phyloP scores from a whole-genome alignment of 176 grass and related monocot species.

The Luzula sylvatica region DNA sequence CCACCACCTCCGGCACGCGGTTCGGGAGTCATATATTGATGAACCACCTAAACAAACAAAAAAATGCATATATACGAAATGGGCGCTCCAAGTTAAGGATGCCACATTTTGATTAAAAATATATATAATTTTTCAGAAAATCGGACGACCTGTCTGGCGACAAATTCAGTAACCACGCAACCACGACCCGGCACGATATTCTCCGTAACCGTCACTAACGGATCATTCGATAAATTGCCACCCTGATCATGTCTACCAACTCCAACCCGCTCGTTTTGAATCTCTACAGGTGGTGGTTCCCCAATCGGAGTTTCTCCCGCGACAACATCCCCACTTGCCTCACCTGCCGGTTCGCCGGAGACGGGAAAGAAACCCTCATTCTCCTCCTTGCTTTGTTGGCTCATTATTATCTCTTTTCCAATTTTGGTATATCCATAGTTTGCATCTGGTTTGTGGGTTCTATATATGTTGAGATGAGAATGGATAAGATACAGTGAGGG shows the following conservation, averaged over 20 bases:
- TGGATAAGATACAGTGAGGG: too few relatives aligned
- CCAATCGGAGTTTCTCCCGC: slow-evolving; percentile 10
- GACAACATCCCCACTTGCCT: slow-evolving; percentile 1
- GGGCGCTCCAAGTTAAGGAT: too few relatives aligned
- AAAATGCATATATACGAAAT: too few relatives aligned
- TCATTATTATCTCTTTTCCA: too few relatives aligned
- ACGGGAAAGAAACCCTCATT: not conserved
- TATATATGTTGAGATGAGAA: too few relatives aligned
- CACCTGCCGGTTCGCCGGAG: not conserved
- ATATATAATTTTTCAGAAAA: not conserved
- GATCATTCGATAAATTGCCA: slow-evolving; percentile 2
- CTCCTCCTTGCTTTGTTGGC: too few relatives aligned
- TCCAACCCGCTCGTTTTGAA: not conserved
- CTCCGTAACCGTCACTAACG: slow-evolving; percentile 5
- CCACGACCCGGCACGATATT: not conserved
- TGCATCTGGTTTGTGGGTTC: too few relatives aligned
- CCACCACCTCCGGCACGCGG: too few relatives aligned
- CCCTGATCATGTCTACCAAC: slow-evolving; percentile 24
- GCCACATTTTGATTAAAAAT: too few relatives aligned
- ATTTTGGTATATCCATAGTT: too few relatives aligned
- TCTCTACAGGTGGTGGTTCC: not conserved
- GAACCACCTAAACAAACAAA: too few relatives aligned
- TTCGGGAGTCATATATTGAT: too few relatives aligned
- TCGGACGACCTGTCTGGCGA: slow-evolving; percentile 4
- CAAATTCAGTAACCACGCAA: not conserved